Evolutionary conservation across 139 green algal species (phyloP).

Genomic region (Gonium pectorale): DNA sequence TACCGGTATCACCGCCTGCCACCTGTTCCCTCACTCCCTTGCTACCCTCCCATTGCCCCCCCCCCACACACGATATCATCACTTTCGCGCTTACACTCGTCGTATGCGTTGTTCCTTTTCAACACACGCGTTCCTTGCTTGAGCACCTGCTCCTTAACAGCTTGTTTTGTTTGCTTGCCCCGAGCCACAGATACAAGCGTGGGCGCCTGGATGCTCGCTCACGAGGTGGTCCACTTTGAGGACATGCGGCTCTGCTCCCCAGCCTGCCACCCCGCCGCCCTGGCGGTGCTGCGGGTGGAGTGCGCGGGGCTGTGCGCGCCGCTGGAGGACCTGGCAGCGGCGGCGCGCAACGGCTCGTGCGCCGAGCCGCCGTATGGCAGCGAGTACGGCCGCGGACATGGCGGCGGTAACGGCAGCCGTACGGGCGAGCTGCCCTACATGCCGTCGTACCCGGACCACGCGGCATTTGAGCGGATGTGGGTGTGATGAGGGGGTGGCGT

Average conservation of each 20-base stretch:
- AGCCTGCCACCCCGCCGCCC: constrained; percentile 34
- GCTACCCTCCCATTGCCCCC: no score
- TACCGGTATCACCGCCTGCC: no score
- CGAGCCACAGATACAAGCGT: constrained; percentile 44
- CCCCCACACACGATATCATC: no score
- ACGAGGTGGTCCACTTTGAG: constrained; percentile 58
- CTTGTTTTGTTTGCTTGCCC: no score
- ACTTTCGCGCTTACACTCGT: no score
- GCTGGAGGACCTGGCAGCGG: constrained; percentile 14
- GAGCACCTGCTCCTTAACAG: no score
- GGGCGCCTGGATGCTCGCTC: constrained; percentile 62
- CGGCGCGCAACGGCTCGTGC: constrained; percentile 36
- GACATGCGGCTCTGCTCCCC: constrained; percentile 65
- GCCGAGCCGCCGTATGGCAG: not conserved
- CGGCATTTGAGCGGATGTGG: constrained; percentile 58
- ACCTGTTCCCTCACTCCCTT: no score
- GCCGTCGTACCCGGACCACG: constrained; percentile 58
- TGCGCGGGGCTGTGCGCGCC: constrained; percentile 50
- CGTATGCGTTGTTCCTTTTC: no score
- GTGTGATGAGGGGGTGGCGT: no score
- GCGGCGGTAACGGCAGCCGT: not conserved
- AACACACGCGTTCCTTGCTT: no score
- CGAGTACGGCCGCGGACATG: no score
- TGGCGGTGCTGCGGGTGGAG: constrained; percentile 1
- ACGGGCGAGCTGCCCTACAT: constrained; percentile 48